A percentile compares a stretch with the other conserved stretches of the same genome.
Evolutionary conservation across 495 filamentous ascomycete genomes (phyloP).

Genomic region (Saxophila tyrrhenica): DNA sequence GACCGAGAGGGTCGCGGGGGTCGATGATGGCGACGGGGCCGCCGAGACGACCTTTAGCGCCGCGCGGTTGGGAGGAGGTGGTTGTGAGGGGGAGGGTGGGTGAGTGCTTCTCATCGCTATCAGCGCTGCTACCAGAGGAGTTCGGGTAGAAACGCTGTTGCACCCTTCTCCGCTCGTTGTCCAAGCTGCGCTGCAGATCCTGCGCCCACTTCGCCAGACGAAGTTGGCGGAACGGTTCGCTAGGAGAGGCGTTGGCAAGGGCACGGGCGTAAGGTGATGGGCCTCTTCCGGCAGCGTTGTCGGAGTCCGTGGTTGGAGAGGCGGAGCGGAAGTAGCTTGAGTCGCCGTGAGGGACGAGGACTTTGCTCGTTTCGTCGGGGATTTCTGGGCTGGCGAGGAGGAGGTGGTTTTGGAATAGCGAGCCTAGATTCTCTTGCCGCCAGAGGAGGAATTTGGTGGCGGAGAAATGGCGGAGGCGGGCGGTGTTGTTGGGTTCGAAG

Average conservation of each 20-base stretch:
- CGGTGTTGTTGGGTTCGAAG: slow-evolving; percentile 66
- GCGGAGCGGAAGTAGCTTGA: slow-evolving; percentile 25
- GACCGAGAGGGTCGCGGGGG: slow-evolving; percentile 61
- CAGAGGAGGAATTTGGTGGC: slow-evolving; percentile 78
- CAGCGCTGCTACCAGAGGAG: not conserved
- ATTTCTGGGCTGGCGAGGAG: slow-evolving; percentile 9
- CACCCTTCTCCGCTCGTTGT: slow-evolving; percentile 67
- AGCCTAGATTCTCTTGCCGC: slow-evolving; percentile 28
- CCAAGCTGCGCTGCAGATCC: slow-evolving; percentile 72
- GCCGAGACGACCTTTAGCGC: slow-evolving; percentile 19
- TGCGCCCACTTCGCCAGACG: slow-evolving; percentile 81
- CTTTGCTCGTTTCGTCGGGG: slow-evolving; percentile 18
- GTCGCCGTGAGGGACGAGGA: slow-evolving; percentile 24
- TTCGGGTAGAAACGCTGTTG: slow-evolving; percentile 48
- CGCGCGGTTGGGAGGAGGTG: not conserved
- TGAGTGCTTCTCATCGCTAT: slow-evolving; percentile 55
- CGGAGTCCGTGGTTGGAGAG: slow-evolving; percentile 17
- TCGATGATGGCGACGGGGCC: slow-evolving; percentile 29
- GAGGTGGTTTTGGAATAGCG: not conserved
- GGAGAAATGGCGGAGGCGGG: slow-evolving; percentile 78
- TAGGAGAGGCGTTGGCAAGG: slow-evolving; percentile 58
- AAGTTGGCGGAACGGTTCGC: slow-evolving; percentile 53
- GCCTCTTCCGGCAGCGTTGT: slow-evolving; percentile 27
- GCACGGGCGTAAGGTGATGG: slow-evolving; percentile 62
- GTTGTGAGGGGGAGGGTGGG: slow-evolving; percentile 29